Base-by-base conservation (phyloP, 768 basidiomycete genomes). In the Lactarius sanguifluus region DNA sequence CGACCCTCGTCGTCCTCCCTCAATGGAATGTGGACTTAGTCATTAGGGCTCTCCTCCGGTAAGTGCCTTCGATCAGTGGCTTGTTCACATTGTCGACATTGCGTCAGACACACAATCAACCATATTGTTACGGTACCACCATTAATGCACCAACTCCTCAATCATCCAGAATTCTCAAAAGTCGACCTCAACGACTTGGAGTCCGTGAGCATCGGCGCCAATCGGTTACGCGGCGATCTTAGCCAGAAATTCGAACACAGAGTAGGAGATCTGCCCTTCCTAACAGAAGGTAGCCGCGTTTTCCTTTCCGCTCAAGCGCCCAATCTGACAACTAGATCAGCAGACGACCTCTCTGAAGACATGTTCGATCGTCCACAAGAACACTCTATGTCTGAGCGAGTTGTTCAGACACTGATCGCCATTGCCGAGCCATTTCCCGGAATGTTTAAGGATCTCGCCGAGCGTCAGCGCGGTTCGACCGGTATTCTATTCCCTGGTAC, bases 401-500 rank as follows among this genome's bases (percentile, higher is more conserved):
- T 16, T 12, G 16, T 56, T 7, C 32, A 61, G 59, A 62, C 64
- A 4, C 47, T 62, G n/a, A 52, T 30, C 3, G 50, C 61, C 23
- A 60, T 69, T 40, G 32, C 57, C 34, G 30, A 38, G 16, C 61
- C 68, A 30, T 66, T 66, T 30, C 56, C 61, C 5, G 61, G 54
- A 8, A 41, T 55, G 8, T 63, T 66, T 28, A 62, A 50, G 50
- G 68, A 52, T 12, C 40, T 47, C 20, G 23, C 62, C 56, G 52
- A 70, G 23, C 65, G 64, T 1, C 74, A 80, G 2, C 68, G 75
- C 1, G 82, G 82, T 2, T 82, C 80, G 28, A 76, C 82, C 0
- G 90, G 90, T 0, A 76, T 88, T 1, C 80, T 91, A 1, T 52
- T 85, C 0, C 84, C 91, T 0, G 86, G 88, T 0, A 77, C 88